Base-by-base conservation (phyloP, 176 grass and related monocot genomes). In the Hordeum vulgare region DNA sequence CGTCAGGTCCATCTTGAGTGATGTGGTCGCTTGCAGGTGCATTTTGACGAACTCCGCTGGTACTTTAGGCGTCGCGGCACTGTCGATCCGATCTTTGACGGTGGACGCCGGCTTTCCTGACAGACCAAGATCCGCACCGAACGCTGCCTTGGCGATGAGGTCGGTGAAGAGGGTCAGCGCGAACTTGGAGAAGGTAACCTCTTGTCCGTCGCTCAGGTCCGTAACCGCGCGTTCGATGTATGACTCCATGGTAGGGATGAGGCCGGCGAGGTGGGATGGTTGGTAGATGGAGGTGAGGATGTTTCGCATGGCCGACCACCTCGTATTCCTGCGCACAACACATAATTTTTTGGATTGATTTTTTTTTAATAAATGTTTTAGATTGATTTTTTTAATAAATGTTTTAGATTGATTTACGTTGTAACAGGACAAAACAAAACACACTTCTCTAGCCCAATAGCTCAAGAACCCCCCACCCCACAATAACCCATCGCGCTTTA, bases 1-100 rank as follows among this genome's bases (percentile, higher is more conserved):
- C 3, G 88, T 83, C 39, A 90, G 54, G 23, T 90, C 88, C 88
- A 90, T 90, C 58, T 86, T 90, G 4, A 90, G 79, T 5, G 88
- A 86, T 31, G 83, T 90, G 27, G 88, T 86, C 61, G 88, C 85
- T 5, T 90, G 85, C 20, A 86, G 1, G 25, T 90, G 84, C 63
- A 86, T 84, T 72, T 79, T 66, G 3, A 90, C 74, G 62, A 90
- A 90, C 45, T 75, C 47, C 6, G 41, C 36, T 4, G 78, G 31
- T 28, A 44, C n/a, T 28, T 78, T 36, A 36, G 12, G 56, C 82
- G 4, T 2, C 57, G 25, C 5, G 11, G 20, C 54, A 21, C 2
- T 0, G 3, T n/a, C 47, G 44, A 62, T 44, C 11, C 62, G 4
- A 7, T 56, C 12, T 9, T 31, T 24, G 4, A 70, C 23, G 7